Conservation (phyloP, 2,329 filamentous ascomycete genomes). For the Cercospora sojina region DNA sequence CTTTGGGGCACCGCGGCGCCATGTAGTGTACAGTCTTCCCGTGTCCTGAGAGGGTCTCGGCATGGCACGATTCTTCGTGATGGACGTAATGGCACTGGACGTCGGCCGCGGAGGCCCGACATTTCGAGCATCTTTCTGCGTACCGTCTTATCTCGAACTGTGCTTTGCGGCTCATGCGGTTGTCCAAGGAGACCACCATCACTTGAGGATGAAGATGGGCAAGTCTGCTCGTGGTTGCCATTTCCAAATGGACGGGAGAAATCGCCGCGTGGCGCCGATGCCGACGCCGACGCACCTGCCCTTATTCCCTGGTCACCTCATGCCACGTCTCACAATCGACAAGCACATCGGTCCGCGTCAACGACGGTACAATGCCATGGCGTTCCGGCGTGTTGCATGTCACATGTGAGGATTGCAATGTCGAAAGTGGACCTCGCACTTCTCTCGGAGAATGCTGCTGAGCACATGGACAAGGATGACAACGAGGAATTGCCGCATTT, state of each 20-base stretch:
- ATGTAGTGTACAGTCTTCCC: background rate
- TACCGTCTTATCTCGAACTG: background rate
- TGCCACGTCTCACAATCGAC: background rate
- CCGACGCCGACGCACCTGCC: background rate
- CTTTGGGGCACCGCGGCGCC: background rate
- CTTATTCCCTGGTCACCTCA: background rate
- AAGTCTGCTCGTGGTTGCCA: background rate
- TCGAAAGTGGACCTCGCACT: background rate
- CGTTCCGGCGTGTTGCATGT: background rate
- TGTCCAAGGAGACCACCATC: background rate
- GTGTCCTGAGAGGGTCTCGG: background rate
- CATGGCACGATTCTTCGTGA: background rate
- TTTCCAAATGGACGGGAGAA: background rate
- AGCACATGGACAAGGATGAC: background rate
- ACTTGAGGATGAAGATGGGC: background rate
- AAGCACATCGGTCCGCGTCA: background rate
- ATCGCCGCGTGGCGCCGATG: background rate
- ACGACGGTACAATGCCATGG: background rate
- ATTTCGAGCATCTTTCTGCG: background rate
- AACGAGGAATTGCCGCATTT: background rate
- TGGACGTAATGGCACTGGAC: background rate
- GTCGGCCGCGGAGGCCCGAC: background rate
- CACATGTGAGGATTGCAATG: background rate
- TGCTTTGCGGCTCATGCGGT: background rate
- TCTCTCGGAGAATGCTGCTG: background rate